These are phyloP conservation scores for Nitzschia sp. DNA, from an alignment of 108 stramenopile species.

Conservation along the genomic window DNA sequence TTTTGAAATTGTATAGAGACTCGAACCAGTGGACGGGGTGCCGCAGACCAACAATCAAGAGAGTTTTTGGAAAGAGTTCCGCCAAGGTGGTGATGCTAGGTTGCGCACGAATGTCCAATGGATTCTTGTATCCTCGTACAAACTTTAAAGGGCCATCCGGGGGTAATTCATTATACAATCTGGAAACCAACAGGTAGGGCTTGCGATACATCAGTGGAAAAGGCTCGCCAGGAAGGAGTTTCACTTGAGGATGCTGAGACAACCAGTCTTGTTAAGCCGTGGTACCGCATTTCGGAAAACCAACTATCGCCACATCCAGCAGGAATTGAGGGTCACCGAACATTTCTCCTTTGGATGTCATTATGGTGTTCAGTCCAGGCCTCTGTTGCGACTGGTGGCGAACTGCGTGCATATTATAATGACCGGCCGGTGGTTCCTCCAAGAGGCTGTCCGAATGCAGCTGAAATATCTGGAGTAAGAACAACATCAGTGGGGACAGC, in stretches of 20 bases:
- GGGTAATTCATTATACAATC: constrained; percentile 1
- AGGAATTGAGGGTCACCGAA: constrained; percentile 30
- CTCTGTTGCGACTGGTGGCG: background rate
- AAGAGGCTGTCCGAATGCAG: background rate
- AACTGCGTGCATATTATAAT: background rate
- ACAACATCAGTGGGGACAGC: background rate
- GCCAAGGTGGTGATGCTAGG: constrained; percentile 22
- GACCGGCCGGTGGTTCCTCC: background rate
- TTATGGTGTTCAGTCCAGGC: background rate
- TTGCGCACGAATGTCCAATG: constrained; percentile 26
- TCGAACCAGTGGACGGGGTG: constrained; percentile 47
- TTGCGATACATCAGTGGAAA: constrained; percentile 10
- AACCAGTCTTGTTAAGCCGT: constrained; percentile 35
- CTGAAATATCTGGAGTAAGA: background rate
- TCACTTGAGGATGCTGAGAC: constrained; percentile 5
- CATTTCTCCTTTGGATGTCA: constrained; percentile 7
- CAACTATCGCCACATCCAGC: constrained; percentile 69
- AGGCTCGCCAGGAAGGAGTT: constrained; percentile 2
- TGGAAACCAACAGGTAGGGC: constrained; percentile 13
- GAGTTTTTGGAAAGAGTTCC: constrained; percentile 37
- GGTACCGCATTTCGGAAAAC: constrained; percentile 68
- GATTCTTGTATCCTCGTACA: constrained; percentile 43
- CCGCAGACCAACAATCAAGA: constrained; percentile 38
- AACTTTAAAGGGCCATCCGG: background rate
- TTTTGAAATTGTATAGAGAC: constrained; percentile 40